Evolutionary conservation across 2,329 filamentous ascomycete species (phyloP), one percentile per base, ranked within the genome.

Genomic region (Madurella mycetomatis): DNA sequence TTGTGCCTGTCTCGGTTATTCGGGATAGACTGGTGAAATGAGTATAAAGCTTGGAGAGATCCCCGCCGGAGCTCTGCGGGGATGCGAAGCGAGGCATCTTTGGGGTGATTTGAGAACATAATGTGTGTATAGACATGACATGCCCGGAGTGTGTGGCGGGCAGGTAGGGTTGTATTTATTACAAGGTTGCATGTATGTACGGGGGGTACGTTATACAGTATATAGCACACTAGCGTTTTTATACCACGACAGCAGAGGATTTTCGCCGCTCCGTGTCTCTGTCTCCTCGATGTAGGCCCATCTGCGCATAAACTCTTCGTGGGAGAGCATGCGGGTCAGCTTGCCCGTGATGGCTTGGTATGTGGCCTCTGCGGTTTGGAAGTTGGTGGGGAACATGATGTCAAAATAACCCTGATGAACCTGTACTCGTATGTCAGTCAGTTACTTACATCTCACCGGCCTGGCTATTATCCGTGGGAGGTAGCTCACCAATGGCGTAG

Each of bases 341-440:
- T 95, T 94, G 32, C 92, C 92, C 0, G 94, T 99, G 64, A 97
- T 84, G 57, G 90, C 90, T 53, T 90, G 86, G 73, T 99, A 99
- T 63, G 97, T 84, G 64, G 90, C 85, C 72, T 97, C 91, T 72
- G 94, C 87, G 62, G 95, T 86, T 59, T 82, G 79, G 69, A 99
- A 99, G 72, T 99, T 88, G 11, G 94, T 99, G 0, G 94, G 94
- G 74, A 99, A 99, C 68, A 99, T 85, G 65, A 99, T 96, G 69
- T 99, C 95, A 68, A 99, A 99, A 73, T 96, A 97, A 44, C 94
- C 95, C 75, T 99, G 95, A 70, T 97, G 92, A 46, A 96, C 90
- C 90, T 95, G 37, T 17, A n/a, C 34, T 15, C 34, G 13, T 37
- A 4, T 39, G 16, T 31, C 3, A 32, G 42, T n/a, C 1, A 41